Base-by-base conservation (phyloP, 163 green algal genomes). In the Scenedesmus sp. region DNA sequence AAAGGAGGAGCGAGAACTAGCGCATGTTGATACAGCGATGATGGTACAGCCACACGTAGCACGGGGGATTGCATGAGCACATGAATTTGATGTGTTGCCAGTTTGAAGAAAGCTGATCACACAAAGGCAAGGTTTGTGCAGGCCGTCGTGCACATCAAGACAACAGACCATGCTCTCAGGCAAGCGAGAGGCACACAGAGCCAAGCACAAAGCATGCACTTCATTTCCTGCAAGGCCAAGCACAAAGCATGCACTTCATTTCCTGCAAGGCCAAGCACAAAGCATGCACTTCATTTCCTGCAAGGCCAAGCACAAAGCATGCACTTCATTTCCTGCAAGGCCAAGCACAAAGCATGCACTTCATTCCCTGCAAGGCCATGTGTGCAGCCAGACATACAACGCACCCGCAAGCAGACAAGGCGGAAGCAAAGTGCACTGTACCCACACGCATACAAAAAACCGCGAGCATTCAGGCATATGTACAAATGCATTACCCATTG, bases 401-500 rank as follows among this genome's bases (percentile, higher is more conserved):
- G 34, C 34, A 46, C 34, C 34, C 34, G 34, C 34, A 46, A 46
- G 34, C 34, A 46, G 34, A 46, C 34, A 46, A 46, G 34, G 34
- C 34, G 34, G 34, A 46, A 46, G 34, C 34, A 46, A 46, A 46
- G 34, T 46, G 34, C 34, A 46, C 34, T 46, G 34, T 46, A 46
- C 34, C 34, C 34, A 46, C 34, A 46, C 34, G 34, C 0, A 13
- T 5, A 52, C 6, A 52, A 79, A 52, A 23, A 76, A 34, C 66
- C 46, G 46, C 46, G 70, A 52, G 23, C 70, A 79, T 13, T n/a
- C 3, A 1, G 70, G 23, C 70, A 52, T 79, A 52, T 79, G 70
- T 79, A 79, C 23, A 52, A 79, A 79, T 79, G 70, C 70, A 52
- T 52, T 79, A 76, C 66, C 62, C 66, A 76, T 76, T 76, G 66